These are phyloP conservation scores for Aureobasidium sp. DNA, from an alignment of 2,329 filamentous ascomycete species.

Conservation along the genomic window DNA sequence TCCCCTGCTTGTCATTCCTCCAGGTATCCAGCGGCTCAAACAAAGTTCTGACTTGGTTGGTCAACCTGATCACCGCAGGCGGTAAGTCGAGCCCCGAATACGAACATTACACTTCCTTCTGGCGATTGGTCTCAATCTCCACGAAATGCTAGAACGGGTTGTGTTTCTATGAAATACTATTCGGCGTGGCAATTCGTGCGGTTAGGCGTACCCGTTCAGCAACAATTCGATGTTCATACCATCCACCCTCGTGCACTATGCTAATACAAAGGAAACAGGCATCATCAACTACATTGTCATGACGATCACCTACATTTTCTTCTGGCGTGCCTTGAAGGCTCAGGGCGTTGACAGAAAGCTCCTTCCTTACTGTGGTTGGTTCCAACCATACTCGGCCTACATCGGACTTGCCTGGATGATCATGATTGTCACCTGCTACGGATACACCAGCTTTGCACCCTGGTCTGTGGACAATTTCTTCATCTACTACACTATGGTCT, in stretches of 20 bases:
- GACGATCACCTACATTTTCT: conserved; percentile 49
- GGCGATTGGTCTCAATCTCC: too few species aligned
- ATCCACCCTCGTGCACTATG: too few species aligned
- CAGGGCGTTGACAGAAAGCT: conserved; percentile 44
- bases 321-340: conserved; percentile 45
- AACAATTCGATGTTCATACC: too few species aligned
- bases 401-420: conserved; percentile 25
- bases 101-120: not conserved
- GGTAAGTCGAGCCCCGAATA: not conserved
- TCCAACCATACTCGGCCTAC: conserved; percentile 50
- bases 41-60: conserved; percentile 27
- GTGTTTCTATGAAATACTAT: too few species aligned
- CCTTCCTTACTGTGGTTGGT: conserved; percentile 48
- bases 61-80: conserved; percentile 47
- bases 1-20: conserved; percentile 24
- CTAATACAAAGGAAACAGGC: too few species aligned
- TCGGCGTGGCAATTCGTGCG: too few species aligned
- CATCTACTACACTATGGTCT: conserved; percentile 50
- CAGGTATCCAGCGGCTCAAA: conserved; percentile 19
- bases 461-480: conserved; percentile 38
- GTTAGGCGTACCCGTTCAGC: too few species aligned
- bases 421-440: conserved; percentile 41
- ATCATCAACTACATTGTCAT: conserved; percentile 57
- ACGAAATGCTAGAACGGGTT: too few species aligned
- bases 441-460: conserved; percentile 44